Percentiles rank a stretch among this genome's conserved stretches.
Conservation (phyloP, 2,329 filamentous ascomycete genomes). For the Fusarium buxicola region DNA sequence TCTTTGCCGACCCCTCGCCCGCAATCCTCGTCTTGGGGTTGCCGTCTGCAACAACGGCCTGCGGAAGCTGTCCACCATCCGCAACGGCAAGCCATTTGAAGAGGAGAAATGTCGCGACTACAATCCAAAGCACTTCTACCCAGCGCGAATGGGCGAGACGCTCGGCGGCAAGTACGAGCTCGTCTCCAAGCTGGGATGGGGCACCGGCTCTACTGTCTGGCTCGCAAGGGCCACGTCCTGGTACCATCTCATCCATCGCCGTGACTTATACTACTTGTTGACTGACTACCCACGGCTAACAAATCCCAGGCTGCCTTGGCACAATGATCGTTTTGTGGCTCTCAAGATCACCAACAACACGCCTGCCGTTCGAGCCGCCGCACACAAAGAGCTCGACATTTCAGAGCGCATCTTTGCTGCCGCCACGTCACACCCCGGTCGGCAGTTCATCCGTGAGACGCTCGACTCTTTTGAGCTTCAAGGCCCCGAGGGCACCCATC, state of each 20-base stretch:
- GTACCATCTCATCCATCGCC: constrained; percentile 35
- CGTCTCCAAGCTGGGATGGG: constrained; percentile 54
- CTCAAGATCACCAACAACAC: constrained; percentile 47
- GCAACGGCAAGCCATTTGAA: constrained; percentile 29
- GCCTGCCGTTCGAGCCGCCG: constrained; percentile 36
- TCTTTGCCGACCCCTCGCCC: constrained; percentile 17
- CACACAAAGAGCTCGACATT: constrained; percentile 41
- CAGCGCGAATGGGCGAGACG: constrained; percentile 49
- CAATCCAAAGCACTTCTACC: constrained; percentile 47
- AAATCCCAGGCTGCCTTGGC: constrained; percentile 39
- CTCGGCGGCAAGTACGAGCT: constrained; percentile 52
- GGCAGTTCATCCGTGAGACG: constrained; percentile 35
- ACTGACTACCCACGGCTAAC: not conserved
- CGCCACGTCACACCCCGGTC: constrained; percentile 37
- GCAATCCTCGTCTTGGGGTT: constrained; percentile 11
- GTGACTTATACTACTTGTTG: no score
- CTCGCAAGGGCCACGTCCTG: constrained; percentile 45
- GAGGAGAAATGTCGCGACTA: constrained; percentile 44
- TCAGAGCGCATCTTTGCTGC: constrained; percentile 40
- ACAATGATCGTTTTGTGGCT: constrained; percentile 42
- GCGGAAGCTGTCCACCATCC: constrained; percentile 25
- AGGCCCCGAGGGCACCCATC: constrained; percentile 32
- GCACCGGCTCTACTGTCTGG: constrained; percentile 55
- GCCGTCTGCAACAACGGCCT: constrained; percentile 7
- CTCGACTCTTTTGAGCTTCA: constrained; percentile 43